phyloP scores from a whole-genome alignment of 1,284 basidiomycete species.

The Trichosporon faecale region DNA sequence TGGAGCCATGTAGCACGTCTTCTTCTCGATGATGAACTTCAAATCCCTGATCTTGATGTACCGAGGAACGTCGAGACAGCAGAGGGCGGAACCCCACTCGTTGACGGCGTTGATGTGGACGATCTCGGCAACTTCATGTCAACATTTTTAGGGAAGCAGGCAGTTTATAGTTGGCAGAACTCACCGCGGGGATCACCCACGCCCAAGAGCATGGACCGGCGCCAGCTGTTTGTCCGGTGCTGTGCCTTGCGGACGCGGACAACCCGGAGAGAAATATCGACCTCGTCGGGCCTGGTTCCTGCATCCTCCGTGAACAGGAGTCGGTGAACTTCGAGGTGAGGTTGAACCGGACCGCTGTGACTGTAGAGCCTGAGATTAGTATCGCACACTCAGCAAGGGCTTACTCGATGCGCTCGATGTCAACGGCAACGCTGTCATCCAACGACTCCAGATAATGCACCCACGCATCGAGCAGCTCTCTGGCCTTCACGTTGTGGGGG shows the following conservation, averaged over 20 bases:
- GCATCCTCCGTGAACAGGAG: not conserved
- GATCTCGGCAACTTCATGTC: not conserved
- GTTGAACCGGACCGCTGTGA: not conserved
- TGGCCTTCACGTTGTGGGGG: not conserved
- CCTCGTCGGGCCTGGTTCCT: not conserved
- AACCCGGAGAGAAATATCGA: not conserved
- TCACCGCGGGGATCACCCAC: not conserved
- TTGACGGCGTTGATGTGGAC: not conserved
- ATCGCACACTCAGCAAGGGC: not conserved
- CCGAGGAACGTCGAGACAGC: not conserved
- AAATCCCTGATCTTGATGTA: not conserved
- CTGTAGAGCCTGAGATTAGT: not conserved
- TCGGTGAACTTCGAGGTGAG: not conserved
- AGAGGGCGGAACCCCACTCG: not conserved
- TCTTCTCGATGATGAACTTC: not conserved
- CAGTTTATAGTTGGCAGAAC: not conserved
- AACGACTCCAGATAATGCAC: not conserved
- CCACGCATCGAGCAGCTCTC: not conserved
- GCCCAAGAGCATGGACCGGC: not conserved
- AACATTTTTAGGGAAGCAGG: too few relatives aligned
- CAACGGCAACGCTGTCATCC: not conserved
- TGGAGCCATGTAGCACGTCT: not conserved
- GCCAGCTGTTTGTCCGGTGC: not conserved
- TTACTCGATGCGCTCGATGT: not conserved
- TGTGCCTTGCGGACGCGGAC: not conserved